Conservation (phyloP, 108 stramenopile species). For the Nitzschia palea region DNA sequence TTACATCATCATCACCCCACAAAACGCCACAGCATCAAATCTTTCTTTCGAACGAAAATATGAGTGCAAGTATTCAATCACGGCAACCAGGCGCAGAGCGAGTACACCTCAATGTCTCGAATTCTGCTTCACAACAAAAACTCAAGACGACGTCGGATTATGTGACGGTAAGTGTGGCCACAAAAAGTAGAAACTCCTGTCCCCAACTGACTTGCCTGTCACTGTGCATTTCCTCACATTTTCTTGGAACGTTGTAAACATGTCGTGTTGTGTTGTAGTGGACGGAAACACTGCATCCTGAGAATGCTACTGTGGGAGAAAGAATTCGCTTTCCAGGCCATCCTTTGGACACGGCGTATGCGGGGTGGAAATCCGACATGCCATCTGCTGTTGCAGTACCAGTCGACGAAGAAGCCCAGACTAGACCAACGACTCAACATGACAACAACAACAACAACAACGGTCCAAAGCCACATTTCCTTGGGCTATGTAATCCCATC, state of each 20-base stretch:
- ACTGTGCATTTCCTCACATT: not conserved
- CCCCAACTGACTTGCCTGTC: too few relatives aligned
- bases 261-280: constrained; percentile 1
- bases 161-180: constrained; percentile 1
- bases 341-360: constrained; percentile 43
- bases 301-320: constrained; percentile 36
- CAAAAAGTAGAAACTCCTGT: not conserved
- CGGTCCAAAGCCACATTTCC: not conserved
- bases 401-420: not conserved
- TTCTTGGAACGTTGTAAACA: not conserved
- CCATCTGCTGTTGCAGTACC: constrained; percentile 21
- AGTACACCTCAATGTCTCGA: too few relatives aligned
- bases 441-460: not conserved
- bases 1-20: too few relatives aligned
- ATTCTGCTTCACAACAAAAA: too few relatives aligned
- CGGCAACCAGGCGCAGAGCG: too few relatives aligned
- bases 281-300: constrained; percentile 47
- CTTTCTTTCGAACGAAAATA: too few relatives aligned
- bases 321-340: constrained; percentile 41
- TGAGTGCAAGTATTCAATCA: too few relatives aligned
- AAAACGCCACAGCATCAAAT: too few relatives aligned
- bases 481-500: constrained; percentile 12
- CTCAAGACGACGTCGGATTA: constrained; percentile 25
- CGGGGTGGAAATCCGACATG: constrained; percentile 22
- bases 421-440: not conserved